Evolutionary conservation across 768 basidiomycete genomes (phyloP).

Genomic region (Boletus sp.): DNA sequence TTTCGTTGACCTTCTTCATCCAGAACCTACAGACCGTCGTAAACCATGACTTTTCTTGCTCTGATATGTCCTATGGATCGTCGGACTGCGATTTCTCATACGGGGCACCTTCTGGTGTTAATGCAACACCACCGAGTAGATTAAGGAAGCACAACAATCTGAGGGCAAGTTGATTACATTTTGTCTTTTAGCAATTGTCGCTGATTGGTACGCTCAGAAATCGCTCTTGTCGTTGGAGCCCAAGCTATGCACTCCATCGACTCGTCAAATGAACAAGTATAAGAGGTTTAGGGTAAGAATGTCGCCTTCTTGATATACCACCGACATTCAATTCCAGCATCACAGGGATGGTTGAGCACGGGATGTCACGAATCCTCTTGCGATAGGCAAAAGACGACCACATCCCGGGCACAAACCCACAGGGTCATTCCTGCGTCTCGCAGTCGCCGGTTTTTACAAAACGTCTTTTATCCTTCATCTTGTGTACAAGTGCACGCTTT

Average conservation of each 20-base stretch:
- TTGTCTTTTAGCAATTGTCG: not conserved
- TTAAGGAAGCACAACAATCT: not conserved
- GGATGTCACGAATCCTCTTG: not conserved
- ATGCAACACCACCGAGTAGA: not conserved
- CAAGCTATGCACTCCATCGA: not conserved
- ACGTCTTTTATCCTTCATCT: not conserved
- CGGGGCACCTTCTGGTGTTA: not conserved
- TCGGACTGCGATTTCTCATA: not conserved
- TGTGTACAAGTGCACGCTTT: not conserved
- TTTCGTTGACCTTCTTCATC: not conserved
- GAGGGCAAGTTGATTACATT: not conserved
- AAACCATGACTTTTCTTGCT: not conserved
- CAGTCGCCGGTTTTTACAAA: not conserved
- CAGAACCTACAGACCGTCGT: not conserved
- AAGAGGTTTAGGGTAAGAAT: constrained; percentile 4
- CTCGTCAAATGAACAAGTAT: not conserved
- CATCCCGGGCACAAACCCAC: not conserved
- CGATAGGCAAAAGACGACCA: not conserved
- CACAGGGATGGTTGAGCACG: constrained; percentile 5
- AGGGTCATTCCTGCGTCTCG: not conserved
- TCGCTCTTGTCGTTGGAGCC: not conserved
- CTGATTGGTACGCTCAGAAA: constrained; percentile 8
- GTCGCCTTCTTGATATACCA: not conserved
- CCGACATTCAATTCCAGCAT: not conserved
- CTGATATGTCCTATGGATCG: not conserved